These are phyloP conservation scores for Ceratobasidium sp. DNA, from an alignment of 1,284 basidiomycete genomes.

Conservation along the genomic window DNA sequence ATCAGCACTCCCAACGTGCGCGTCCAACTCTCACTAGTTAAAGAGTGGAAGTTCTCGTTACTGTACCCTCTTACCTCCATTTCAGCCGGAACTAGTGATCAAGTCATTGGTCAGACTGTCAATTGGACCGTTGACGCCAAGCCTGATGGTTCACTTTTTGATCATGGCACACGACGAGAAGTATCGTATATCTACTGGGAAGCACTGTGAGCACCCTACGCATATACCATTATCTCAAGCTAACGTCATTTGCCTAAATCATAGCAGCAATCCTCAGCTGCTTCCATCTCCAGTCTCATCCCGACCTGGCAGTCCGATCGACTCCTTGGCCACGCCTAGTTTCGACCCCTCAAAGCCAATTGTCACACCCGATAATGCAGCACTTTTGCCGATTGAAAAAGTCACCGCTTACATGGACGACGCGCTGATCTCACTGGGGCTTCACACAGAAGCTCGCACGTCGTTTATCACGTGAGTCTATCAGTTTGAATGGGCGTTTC, in stretches of 20 bases:
- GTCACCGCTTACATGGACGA: conserved; percentile 54
- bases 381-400: conserved; percentile 10
- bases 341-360: conserved; percentile 17
- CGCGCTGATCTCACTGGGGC: conserved; percentile 52
- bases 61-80: conserved; percentile 47
- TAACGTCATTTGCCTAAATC: conserved; percentile 55
- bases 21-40: conserved; percentile 48
- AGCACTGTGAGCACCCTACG: conserved; percentile 47
- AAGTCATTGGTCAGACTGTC: neutral
- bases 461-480: conserved; percentile 59
- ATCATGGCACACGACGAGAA: conserved; percentile 48
- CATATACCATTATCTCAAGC: neutral
- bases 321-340: conserved; percentile 46
- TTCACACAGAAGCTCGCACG: conserved; percentile 58
- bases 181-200: conserved; percentile 56
- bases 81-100: neutral
- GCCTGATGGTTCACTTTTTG: conserved; percentile 50
- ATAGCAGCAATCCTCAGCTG: conserved; percentile 47
- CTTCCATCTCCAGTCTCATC: neutral
- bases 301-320: neutral
- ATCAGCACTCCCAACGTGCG: conserved; percentile 25
- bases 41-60: conserved; percentile 49
- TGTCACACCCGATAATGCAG: neutral
- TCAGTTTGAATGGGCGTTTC: conserved; percentile 53
- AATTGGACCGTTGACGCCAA: conserved; percentile 51